Evolutionary conservation across 495 filamentous ascomycete species (phyloP).

Genomic region (Neurospora sp.): DNA sequence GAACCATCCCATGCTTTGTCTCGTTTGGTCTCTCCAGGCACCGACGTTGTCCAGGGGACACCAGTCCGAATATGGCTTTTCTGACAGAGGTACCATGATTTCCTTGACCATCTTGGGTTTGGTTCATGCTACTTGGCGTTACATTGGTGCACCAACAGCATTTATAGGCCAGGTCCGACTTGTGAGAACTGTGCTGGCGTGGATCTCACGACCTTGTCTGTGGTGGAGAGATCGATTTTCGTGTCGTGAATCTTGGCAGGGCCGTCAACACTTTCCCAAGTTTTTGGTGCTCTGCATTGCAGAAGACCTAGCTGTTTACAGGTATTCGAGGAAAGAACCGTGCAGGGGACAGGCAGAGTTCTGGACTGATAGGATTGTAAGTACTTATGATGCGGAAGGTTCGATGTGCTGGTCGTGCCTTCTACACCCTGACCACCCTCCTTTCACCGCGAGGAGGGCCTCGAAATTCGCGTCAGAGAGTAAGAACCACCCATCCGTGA

Average conservation of each 20-base stretch:
- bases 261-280: neutral
- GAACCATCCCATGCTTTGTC: neutral
- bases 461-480: neutral
- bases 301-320: neutral
- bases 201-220: neutral
- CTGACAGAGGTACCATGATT: neutral
- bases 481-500: neutral
- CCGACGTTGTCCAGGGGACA: neutral
- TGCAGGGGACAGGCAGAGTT: neutral
- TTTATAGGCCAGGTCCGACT: neutral
- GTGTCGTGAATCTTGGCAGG: neutral
- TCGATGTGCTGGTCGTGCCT: neutral
- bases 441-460: neutral
- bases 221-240: neutral
- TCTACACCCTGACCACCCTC: neutral
- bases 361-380: neutral
- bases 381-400: neutral
- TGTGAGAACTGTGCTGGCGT: neutral
- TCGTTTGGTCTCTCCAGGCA: neutral
- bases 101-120: neutral
- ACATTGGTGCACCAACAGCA: neutral
- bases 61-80: neutral
- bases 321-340: neutral
- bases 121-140: neutral
- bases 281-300: neutral